Conservation (phyloP, 2,329 filamentous ascomycete genomes). For the Fusarium protoensiforme region DNA sequence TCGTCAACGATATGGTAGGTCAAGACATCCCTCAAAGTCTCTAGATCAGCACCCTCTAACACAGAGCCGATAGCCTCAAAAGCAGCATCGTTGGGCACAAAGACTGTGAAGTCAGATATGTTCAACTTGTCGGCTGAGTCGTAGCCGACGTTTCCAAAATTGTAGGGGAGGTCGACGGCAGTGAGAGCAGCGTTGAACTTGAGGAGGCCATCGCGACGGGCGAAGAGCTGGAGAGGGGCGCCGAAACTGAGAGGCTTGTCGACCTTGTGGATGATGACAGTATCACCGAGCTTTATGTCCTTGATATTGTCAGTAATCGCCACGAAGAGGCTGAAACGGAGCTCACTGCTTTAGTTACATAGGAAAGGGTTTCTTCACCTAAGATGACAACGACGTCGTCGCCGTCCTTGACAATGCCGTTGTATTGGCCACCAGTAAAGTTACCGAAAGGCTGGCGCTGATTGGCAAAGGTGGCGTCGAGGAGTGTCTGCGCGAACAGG, state of each 20-base stretch:
- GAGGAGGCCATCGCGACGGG: conserved; percentile 40
- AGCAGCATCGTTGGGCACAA: conserved; percentile 43
- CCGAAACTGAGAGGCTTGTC: conserved; percentile 44
- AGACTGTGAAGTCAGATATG: conserved; percentile 47
- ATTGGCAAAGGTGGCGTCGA: conserved; percentile 45
- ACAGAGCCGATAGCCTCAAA: conserved; percentile 46
- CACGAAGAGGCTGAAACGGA: neutral
- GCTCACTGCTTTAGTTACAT: conserved; percentile 47
- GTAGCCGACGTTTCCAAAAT: conserved; percentile 38
- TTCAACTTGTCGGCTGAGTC: conserved; percentile 35
- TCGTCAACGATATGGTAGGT: conserved; percentile 47
- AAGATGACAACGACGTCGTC: conserved; percentile 47
- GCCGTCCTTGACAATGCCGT: conserved; percentile 48
- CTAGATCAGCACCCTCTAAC: conserved; percentile 30
- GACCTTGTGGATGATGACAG: conserved; percentile 46
- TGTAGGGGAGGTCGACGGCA: conserved; percentile 40
- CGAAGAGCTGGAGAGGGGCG: conserved; percentile 45
- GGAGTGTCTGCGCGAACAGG: conserved; percentile 44
- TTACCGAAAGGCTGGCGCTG: conserved; percentile 50
- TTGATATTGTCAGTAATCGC: conserved; percentile 7
- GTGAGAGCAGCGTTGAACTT: conserved; percentile 45
- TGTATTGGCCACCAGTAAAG: conserved; percentile 51
- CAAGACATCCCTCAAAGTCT: conserved; percentile 44
- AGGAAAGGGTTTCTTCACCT: conserved; percentile 46
- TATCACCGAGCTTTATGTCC: conserved; percentile 45